Conservation (phyloP, 768 basidiomycete genomes). For the Thelephora aurantiotincta region DNA sequence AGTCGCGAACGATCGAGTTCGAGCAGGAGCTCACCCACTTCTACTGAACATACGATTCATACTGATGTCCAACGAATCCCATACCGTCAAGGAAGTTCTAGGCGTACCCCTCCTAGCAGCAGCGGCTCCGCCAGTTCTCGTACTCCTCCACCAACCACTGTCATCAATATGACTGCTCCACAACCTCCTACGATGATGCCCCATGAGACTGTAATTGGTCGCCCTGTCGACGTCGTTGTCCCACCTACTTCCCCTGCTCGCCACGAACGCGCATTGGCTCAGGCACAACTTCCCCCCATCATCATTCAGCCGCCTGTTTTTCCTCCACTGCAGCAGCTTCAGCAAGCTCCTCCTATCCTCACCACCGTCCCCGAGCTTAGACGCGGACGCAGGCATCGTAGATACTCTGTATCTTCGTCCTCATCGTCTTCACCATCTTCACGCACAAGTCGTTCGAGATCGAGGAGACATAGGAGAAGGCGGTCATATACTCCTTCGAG, state of each 20-base stretch:
- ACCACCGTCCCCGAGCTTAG: too few relatives aligned
- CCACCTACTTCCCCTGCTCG: background rate
- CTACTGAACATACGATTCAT: background rate
- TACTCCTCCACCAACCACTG: background rate
- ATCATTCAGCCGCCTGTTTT: slow-evolving; percentile 1
- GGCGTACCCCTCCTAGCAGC: background rate
- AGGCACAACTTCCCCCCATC: background rate
- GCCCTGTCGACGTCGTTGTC: background rate
- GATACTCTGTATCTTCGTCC: too few relatives aligned
- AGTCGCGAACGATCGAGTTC: background rate
- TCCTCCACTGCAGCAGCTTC: background rate
- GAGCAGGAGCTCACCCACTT: background rate
- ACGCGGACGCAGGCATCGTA: too few relatives aligned
- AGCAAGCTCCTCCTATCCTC: too few relatives aligned
- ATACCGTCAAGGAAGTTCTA: too few relatives aligned
- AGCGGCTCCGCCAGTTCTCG: background rate
- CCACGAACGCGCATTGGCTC: background rate
- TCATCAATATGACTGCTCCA: background rate
- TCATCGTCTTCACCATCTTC: background rate
- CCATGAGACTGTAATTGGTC: background rate
- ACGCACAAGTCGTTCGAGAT: background rate
- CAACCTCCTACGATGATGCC: background rate
- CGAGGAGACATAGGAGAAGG: background rate
- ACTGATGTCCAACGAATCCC: too few relatives aligned
- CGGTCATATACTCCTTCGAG: too few relatives aligned